Evolutionary conservation across 139 green algal species (phyloP).

Genomic region (Picochlorum sp.): DNA sequence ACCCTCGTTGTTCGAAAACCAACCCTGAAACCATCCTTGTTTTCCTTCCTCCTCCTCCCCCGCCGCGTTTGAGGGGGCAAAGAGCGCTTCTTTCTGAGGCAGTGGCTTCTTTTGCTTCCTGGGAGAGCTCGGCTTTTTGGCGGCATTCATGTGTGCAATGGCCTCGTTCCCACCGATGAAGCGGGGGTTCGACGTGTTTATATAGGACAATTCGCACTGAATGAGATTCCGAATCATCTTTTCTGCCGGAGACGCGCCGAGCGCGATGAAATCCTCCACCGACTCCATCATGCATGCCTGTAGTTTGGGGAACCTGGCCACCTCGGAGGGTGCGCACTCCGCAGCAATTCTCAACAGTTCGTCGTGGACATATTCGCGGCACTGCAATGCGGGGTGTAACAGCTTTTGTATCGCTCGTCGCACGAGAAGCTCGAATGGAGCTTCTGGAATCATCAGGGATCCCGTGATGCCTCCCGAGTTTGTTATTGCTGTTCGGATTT

Average conservation of each 20-base stretch:
- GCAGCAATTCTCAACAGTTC: slow-evolving; percentile 79
- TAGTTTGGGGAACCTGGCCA: slow-evolving; percentile 55
- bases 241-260: slow-evolving; percentile 54
- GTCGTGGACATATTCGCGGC: slow-evolving; percentile 58
- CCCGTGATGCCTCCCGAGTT: slow-evolving; percentile 80
- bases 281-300: slow-evolving; percentile 47
- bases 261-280: slow-evolving; percentile 66
- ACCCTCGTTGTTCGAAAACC: slow-evolving; percentile 16
- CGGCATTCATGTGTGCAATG: slow-evolving; percentile 34
- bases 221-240: slow-evolving; percentile 48
- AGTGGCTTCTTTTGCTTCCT: neutral
- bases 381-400: slow-evolving; percentile 59
- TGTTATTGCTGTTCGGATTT: slow-evolving; percentile 86
- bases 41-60: no score
- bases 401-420: slow-evolving; percentile 63
- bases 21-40: slow-evolving; percentile 10
- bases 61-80: neutral
- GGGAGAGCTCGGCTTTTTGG: no score
- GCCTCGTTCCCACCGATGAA: slow-evolving; percentile 80
- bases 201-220: slow-evolving; percentile 88
- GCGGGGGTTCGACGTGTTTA: slow-evolving; percentile 91
- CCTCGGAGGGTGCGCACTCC: slow-evolving; percentile 56
- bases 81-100: slow-evolving; percentile 37
- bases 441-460: slow-evolving; percentile 79
- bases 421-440: slow-evolving; percentile 91